Evolutionary conservation across 441 rosid genomes (phyloP).

Genomic region (Melianthus villosus): DNA sequence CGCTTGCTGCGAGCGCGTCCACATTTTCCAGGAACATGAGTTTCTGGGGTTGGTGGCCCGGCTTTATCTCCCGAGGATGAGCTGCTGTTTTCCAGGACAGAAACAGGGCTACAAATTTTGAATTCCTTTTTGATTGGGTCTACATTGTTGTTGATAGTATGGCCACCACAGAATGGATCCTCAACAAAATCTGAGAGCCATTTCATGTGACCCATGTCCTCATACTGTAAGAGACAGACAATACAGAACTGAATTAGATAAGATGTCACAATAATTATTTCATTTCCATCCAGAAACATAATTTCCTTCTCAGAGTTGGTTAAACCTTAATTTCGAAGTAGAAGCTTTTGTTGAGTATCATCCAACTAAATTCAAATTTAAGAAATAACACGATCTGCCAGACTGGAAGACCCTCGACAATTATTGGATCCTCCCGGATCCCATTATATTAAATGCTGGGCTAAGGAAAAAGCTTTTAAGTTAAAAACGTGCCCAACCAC

Average conservation of each 20-base stretch:
- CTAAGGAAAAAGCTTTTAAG: no score
- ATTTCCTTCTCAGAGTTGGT: no score
- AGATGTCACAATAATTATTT: no score
- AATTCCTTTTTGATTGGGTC: slow-evolving; percentile 31
- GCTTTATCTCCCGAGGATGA: slow-evolving; percentile 49
- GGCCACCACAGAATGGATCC: slow-evolving; percentile 64
- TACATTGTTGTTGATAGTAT: slow-evolving; percentile 30
- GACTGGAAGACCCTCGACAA: no score
- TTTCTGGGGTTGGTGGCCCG: slow-evolving; percentile 21
- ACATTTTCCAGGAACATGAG: slow-evolving; percentile 20
- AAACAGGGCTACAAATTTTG: slow-evolving; percentile 68
- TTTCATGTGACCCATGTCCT: slow-evolving; percentile 75
- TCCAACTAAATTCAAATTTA: no score
- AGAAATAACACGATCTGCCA: no score
- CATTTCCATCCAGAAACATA: no score
- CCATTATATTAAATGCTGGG: no score
- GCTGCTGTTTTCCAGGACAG: slow-evolving; percentile 88
- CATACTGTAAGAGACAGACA: slow-evolving; percentile 70
- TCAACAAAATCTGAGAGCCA: slow-evolving; percentile 59
- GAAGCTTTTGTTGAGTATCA: no score
- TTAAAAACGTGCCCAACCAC: no score
- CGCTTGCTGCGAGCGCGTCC: slow-evolving; percentile 93
- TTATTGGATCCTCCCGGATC: no score
- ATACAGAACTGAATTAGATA: neutral
- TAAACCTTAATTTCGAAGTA: no score